These are phyloP conservation scores for Claviceps sp. DNA, from an alignment of 2,329 filamentous ascomycete genomes.

Conservation along the genomic window DNA sequence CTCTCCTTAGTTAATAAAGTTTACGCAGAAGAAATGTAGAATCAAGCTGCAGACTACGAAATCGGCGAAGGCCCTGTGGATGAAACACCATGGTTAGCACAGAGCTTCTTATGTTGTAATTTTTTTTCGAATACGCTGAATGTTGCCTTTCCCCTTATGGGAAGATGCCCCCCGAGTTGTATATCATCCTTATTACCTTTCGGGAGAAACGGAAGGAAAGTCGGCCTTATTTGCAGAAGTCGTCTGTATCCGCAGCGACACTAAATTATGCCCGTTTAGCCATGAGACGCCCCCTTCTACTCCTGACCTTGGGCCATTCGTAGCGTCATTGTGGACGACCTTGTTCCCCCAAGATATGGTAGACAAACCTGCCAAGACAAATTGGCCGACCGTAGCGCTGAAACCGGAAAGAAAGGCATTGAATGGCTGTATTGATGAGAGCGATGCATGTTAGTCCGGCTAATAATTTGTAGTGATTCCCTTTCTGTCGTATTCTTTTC, in stretches of 20 bases:
- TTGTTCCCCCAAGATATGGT: background rate
- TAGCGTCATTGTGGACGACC: too few relatives aligned
- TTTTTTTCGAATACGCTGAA: too few relatives aligned
- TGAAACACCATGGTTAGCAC: background rate
- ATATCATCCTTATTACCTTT: conserved; percentile 43
- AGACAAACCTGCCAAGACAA: conserved; percentile 77
- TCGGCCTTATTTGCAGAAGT: conserved; percentile 68
- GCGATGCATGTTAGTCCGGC: conserved; percentile 8
- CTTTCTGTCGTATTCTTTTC: background rate
- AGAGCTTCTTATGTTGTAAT: background rate
- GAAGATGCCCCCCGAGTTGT: background rate
- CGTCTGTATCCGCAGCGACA: conserved; percentile 77
- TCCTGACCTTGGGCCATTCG: too few relatives aligned
- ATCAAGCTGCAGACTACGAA: conserved; percentile 90
- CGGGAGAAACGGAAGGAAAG: conserved; percentile 63
- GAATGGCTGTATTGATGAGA: conserved; percentile 55
- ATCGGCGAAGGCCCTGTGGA: conserved; percentile 77
- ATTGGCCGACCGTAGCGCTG: conserved; percentile 87
- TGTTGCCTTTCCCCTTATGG: background rate
- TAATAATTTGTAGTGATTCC: background rate
- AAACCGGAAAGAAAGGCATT: conserved; percentile 97
- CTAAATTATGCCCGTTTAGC: conserved; percentile 21
- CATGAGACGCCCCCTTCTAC: too few relatives aligned
- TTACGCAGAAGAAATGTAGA: conserved; percentile 97
- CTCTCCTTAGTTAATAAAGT: conserved; percentile 80